Conservation (phyloP, 2,329 filamentous ascomycete genomes). For the Aspergillus sojae region DNA sequence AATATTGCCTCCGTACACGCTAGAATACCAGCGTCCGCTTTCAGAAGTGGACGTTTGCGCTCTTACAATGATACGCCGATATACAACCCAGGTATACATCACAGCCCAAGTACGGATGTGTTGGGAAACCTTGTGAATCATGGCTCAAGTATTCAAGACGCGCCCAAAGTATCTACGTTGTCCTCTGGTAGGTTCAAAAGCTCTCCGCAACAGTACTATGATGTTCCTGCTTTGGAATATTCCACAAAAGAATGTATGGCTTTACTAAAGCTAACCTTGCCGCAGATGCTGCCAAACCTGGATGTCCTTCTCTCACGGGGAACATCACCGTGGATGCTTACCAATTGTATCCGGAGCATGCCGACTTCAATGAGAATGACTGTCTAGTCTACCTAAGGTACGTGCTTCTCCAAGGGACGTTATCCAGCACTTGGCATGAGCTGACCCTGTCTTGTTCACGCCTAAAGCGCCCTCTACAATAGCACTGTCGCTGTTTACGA, state of each 20-base stretch:
- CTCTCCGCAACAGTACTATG: not conserved
- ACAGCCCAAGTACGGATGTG: not conserved
- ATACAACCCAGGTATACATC: not conserved
- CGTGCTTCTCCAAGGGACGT: not conserved
- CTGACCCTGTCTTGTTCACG: not conserved
- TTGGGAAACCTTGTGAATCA: not conserved
- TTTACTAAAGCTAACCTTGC: not conserved
- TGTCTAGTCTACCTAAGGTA: constrained; percentile 2
- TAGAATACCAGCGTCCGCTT: not conserved
- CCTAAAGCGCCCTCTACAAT: not conserved
- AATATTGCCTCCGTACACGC: not conserved
- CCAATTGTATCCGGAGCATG: constrained; percentile 5
- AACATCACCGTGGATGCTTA: not conserved
- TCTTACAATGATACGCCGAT: not conserved
- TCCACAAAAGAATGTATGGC: not conserved
- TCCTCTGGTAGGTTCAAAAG: not conserved
- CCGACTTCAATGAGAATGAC: not conserved
- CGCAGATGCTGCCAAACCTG: not conserved
- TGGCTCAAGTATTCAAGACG: not conserved
- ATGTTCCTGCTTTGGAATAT: not conserved
- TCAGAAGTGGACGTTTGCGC: not conserved
- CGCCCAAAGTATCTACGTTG: not conserved
- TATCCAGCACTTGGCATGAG: not conserved
- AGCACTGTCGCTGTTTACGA: constrained; percentile 1
- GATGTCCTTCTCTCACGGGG: not conserved